phyloP scores from a whole-genome alignment of 768 basidiomycete genomes.

The Serendipita sp. region DNA sequence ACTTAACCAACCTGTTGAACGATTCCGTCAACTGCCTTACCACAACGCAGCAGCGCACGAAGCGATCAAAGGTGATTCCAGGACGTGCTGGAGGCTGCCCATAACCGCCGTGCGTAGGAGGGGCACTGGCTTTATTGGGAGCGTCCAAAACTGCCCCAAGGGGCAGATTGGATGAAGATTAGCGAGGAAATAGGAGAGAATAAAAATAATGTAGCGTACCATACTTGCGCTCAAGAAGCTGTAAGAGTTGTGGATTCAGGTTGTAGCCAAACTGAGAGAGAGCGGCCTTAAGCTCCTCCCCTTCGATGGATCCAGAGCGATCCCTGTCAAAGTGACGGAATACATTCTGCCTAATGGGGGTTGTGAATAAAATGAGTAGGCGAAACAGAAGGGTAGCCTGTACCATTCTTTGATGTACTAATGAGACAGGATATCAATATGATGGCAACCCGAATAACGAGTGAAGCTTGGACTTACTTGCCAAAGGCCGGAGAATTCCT shows the following conservation, averaged over 20 bases:
- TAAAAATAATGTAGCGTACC: too few species aligned
- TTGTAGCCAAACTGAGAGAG: constrained; percentile 31
- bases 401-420: constrained; percentile 16
- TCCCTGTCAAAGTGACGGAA: constrained; percentile 25
- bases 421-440: too few species aligned
- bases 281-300: constrained; percentile 43
- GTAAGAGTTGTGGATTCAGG: constrained; percentile 48
- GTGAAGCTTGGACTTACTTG: constrained; percentile 54
- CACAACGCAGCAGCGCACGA: constrained; percentile 72
- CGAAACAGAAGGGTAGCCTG: not conserved
- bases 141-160: not conserved
- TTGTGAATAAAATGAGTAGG: not conserved
- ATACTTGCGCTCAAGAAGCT: constrained; percentile 63
- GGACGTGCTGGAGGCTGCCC: constrained; percentile 20
- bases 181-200: not conserved
- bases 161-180: not conserved
- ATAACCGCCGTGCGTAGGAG: constrained; percentile 14
- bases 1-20: constrained; percentile 29
- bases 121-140: constrained; percentile 39
- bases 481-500: constrained; percentile 61
- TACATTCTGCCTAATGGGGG: constrained; percentile 5
- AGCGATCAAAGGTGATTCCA: constrained; percentile 74
- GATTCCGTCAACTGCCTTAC: constrained; percentile 63
- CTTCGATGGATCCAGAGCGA: constrained; percentile 64
- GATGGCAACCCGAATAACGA: too few species aligned